Evolutionary conservation across 2,329 filamentous ascomycete genomes (phyloP).

Genomic region (Colletotrichum kahawae): DNA sequence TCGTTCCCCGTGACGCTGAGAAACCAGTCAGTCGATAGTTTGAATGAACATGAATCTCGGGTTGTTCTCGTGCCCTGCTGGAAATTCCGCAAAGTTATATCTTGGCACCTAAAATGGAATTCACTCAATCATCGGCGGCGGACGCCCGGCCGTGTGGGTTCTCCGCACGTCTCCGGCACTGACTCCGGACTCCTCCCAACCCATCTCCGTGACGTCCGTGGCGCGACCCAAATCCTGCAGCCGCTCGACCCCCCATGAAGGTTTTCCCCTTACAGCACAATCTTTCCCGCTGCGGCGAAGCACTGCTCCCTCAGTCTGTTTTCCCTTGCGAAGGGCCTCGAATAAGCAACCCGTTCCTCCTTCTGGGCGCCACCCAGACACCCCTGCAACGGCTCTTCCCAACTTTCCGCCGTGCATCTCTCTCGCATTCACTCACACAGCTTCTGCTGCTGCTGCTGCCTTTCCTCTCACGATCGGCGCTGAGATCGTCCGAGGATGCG

Average conservation of each 20-base stretch:
- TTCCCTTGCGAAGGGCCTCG: background rate
- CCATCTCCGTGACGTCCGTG: background rate
- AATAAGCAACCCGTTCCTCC: background rate
- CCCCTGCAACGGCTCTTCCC: background rate
- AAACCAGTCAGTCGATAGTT: background rate
- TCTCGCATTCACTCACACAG: background rate
- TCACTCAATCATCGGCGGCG: background rate
- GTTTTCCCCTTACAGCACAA: conserved; percentile 5
- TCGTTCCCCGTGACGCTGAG: background rate
- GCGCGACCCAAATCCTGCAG: background rate
- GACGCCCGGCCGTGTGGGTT: background rate
- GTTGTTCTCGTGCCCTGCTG: background rate
- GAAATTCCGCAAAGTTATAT: background rate
- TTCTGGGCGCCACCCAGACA: background rate
- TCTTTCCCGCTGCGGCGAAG: background rate
- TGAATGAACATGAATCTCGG: background rate
- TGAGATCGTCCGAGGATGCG: conserved; percentile 21
- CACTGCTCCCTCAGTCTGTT: background rate
- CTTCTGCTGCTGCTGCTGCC: background rate
- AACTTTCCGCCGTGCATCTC: background rate
- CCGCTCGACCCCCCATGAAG: background rate
- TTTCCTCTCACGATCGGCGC: conserved; percentile 1
- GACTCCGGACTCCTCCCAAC: conserved; percentile 4
- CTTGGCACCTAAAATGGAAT: background rate
- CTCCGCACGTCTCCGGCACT: background rate